Conservation (phyloP, 768 basidiomycete genomes). For the Lactarius quietus region DNA sequence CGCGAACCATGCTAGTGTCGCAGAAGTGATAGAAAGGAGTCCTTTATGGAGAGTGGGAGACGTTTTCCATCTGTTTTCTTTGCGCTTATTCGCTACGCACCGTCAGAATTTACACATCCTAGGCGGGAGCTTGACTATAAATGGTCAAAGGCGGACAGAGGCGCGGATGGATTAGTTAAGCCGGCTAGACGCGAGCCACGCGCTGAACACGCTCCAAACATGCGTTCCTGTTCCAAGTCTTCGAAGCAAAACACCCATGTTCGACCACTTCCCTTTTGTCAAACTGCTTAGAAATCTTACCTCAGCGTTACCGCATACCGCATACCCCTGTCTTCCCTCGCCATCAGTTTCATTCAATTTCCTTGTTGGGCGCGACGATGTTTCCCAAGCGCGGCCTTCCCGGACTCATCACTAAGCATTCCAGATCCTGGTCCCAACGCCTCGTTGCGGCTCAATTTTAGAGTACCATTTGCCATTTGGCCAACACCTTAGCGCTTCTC, state of each 20-base stretch:
- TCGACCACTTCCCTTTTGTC: not conserved
- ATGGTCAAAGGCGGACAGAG: not conserved
- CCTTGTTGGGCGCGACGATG: not conserved
- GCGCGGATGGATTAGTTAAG: not conserved
- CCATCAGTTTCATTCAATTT: slow-evolving; percentile 4
- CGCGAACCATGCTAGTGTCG: not conserved
- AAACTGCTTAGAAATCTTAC: slow-evolving; percentile 5
- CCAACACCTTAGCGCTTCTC: not conserved
- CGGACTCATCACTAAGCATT: slow-evolving; percentile 23
- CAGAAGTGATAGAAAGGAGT: not conserved
- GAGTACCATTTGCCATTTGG: slow-evolving; percentile 23
- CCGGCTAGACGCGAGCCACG: slow-evolving; percentile 17
- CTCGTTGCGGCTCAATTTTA: slow-evolving; percentile 21
- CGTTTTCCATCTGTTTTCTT: not conserved
- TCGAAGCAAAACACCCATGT: not conserved
- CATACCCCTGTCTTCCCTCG: slow-evolving; percentile 1
- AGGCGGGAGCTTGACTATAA: not conserved
- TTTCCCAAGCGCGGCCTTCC: slow-evolving; percentile 8
- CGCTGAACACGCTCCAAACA: slow-evolving; percentile 23
- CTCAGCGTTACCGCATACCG: slow-evolving; percentile 17
- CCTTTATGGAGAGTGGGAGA: not conserved
- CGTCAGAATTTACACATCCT: not conserved
- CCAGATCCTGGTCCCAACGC: slow-evolving; percentile 14
- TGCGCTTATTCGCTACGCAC: not conserved
- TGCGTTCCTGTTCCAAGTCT: slow-evolving; percentile 3